phyloP scores from a whole-genome alignment of 495 filamentous ascomycete species.

The Penicillium angulare region DNA sequence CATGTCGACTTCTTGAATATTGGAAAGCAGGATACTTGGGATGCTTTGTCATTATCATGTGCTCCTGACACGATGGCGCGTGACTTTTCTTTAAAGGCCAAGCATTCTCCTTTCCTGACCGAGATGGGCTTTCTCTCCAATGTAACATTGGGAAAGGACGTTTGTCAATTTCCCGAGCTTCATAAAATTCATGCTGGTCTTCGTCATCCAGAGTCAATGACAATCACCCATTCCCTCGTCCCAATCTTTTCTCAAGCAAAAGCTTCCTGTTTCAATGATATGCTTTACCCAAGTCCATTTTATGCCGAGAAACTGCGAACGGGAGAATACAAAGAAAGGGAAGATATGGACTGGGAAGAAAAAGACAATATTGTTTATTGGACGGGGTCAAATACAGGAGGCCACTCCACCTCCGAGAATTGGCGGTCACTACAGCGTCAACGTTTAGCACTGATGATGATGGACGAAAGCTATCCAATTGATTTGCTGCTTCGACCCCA shows the following conservation, averaged over 20 bases:
- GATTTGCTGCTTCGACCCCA: too few relatives aligned
- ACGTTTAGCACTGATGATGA: not conserved
- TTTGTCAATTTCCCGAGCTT: slow-evolving; percentile 16
- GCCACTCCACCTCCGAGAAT: slow-evolving; percentile 9
- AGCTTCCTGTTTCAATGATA: slow-evolving; percentile 16
- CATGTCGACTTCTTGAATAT: slow-evolving; percentile 5
- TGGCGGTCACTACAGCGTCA: slow-evolving; percentile 16
- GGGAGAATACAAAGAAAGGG: slow-evolving; percentile 1
- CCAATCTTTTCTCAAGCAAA: slow-evolving; percentile 18
- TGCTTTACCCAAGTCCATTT: slow-evolving; percentile 12
- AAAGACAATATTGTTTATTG: slow-evolving; percentile 35
- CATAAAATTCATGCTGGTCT: slow-evolving; percentile 16
- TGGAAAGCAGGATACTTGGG: slow-evolving; percentile 19
- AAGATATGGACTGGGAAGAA: slow-evolving; percentile 8
- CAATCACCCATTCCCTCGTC: slow-evolving; percentile 11
- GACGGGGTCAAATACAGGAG: slow-evolving; percentile 45
- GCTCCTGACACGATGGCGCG: slow-evolving; percentile 10
- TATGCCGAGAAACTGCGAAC: slow-evolving; percentile 3
- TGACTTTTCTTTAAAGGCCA: slow-evolving; percentile 5
- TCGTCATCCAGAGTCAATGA: slow-evolving; percentile 10
- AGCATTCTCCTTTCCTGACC: not conserved
- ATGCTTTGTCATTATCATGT: slow-evolving; percentile 12
- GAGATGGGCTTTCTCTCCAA: slow-evolving; percentile 17
- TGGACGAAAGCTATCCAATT: too few relatives aligned
- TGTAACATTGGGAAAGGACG: slow-evolving; percentile 11